These are phyloP conservation scores for Isochrysis galbana DNA, from an alignment of 78 protist species.

Conservation along the genomic window DNA sequence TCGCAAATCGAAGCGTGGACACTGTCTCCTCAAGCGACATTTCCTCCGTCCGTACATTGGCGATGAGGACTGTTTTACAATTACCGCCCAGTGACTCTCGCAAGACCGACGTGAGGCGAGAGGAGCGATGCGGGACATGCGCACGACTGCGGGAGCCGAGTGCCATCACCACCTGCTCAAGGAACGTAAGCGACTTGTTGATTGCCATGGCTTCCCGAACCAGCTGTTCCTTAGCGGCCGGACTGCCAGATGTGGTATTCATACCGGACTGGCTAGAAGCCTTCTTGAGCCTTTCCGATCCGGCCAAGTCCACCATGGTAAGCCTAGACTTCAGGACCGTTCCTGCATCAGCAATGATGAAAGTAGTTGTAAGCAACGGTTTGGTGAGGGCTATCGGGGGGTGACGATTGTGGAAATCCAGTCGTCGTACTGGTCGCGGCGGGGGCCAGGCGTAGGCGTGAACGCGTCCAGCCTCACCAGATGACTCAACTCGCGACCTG, in stretches of 20 bases:
- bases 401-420: too few species aligned
- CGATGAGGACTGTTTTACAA: constrained; percentile 61
- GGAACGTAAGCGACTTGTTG: constrained; percentile 79
- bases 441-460: too few species aligned
- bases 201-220: constrained; percentile 69
- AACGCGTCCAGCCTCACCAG: too few species aligned
- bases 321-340: not conserved
- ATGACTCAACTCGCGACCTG: constrained; percentile 63
- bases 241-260: not conserved
- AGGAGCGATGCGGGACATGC: constrained; percentile 32
- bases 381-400: too few species aligned
- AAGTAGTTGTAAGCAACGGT: too few species aligned
- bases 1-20: constrained; percentile 64
- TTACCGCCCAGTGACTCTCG: constrained; percentile 75
- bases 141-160: constrained; percentile 23
- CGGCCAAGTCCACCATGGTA: constrained; percentile 72
- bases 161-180: constrained; percentile 78
- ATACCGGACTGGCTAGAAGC: not conserved
- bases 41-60: constrained; percentile 50
- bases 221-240: constrained; percentile 27
- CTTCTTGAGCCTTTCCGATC: constrained; percentile 71
- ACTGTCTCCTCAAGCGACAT: constrained; percentile 41
- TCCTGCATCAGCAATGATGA: too few species aligned
- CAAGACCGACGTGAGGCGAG: constrained; percentile 39
- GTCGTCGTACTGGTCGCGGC: too few species aligned